Evolutionary conservation across 2,329 filamentous ascomycete species (phyloP), one percentile per base, ranked within the genome.

Genomic region (Beauveria medogensis): DNA sequence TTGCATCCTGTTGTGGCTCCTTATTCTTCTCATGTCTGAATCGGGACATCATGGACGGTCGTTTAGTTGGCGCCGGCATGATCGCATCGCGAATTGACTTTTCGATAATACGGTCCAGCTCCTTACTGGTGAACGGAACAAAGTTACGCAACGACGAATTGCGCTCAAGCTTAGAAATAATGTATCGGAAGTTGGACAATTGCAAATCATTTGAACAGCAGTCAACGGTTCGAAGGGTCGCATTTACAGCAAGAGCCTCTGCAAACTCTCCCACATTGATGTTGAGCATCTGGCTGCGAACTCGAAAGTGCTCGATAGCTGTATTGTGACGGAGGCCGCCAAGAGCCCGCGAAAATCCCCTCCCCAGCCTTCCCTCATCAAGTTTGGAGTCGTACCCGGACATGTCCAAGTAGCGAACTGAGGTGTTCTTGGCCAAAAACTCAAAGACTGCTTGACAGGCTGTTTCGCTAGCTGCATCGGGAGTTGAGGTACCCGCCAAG

Each of bases 311-410:
- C 56, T 75, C 75, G 20, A 80, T 72, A 18, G 72, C 70, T 8
- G 66, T 73, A 62, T 80, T 80, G n/a, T 70, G 69, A 34, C 73
- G 74, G 37, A 82, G 73, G 24, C 79, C 79, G 22, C 73, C 72
- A 28, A 85, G 71, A 0, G 81, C 76, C 41, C 75, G 77, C 0
- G 79, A 81, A 62, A 84, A 80, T 9, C 80, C 80, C 61, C 74
- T 77, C 18, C 81, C 81, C 10, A 85, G 74, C 62, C 82, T 79
- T 0, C 80, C 79, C 63, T 85, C 82, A 64, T 85, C 82, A 7
- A 85, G 72, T 67, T 82, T 84, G 50, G 81, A 80, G 52, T 78
- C 79, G 66, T 80, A 84, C 2, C 82, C 82, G 0, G 82, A 84
- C 8, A 84, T 71, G 64, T 85, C 82, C 2, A 85, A 74, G 61